Evolutionary conservation across 495 filamentous ascomycete genomes (phyloP), one percentile per base, ranked within the genome.

Genomic region (Staphylotrichum longicolle): DNA sequence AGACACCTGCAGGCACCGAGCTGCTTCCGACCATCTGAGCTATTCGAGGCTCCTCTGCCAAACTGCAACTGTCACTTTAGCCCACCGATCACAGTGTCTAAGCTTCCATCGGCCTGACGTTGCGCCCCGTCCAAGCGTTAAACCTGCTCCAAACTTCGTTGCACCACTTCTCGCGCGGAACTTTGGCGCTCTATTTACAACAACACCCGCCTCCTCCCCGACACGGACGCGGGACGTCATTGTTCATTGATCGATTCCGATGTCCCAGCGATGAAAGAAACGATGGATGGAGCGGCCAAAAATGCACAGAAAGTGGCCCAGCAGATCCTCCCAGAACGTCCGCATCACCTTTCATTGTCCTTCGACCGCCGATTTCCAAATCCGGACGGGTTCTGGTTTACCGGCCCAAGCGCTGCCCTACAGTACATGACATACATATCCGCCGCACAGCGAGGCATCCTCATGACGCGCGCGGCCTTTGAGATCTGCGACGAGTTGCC

Each of bases 271-370:
- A 72, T 72, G 68, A 68, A 69, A 63, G 64, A 60, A 75, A 79
- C 63, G 71, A 82, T 82, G 79, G 79, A 82, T 73, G 75, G 70
- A 68, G 75, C 76, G 73, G 75, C 69, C 61, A 75, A 75, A 66
- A 75, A 69, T 66, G 74, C 75, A 74, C 58, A 77, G 42, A 67
- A 63, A 56, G 64, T 80, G 65, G 74, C 71, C 63, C 67, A 78
- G 70, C 66, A 68, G 58, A 69, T 77, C 39, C 69, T 82, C 50
- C 79, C 79, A 37, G 64, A 67, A 57, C 66, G 70, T 55, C 74
- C 78, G 53, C 75, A 80, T 47, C 75, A 76, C 58, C 70, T 82
- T 40, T 74, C 76, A 20, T 62, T 76, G 55, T 75, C 72, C 40
- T 66, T 73, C 32, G 70, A 71, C 54, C 60, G 66, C 57, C 72